Conservation (phyloP, 192 early-diverging fungal genomes). For the Coemansia sp. region DNA sequence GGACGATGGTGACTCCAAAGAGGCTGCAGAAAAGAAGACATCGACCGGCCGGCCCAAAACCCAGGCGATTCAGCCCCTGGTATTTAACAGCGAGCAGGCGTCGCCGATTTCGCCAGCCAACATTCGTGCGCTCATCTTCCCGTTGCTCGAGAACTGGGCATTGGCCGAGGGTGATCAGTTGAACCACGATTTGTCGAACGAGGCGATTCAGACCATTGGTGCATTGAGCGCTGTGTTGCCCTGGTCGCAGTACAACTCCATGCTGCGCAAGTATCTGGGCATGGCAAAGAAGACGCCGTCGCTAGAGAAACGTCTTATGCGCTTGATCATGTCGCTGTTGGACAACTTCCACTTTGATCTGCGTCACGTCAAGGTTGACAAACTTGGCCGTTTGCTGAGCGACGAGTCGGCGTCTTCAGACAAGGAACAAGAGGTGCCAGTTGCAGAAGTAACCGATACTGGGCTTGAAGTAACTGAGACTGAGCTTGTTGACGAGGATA, state of each 20-base stretch:
- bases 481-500: constrained; percentile 10
- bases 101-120: constrained; percentile 36
- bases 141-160: constrained; percentile 86
- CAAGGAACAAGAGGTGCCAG: neutral
- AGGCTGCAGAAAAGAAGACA: neutral
- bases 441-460: constrained; percentile 27
- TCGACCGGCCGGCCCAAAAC: neutral
- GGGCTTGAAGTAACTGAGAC: constrained; percentile 21
- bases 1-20: constrained; percentile 10
- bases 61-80: constrained; percentile 19
- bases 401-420: constrained; percentile 3
- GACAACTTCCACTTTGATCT: constrained; percentile 94
- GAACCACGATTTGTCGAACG: constrained; percentile 80
- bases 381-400: constrained; percentile 24
- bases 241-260: constrained; percentile 82
- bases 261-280: constrained; percentile 72
- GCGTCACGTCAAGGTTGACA: constrained; percentile 58
- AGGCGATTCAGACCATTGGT: constrained; percentile 76
- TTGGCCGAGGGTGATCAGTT: constrained; percentile 66
- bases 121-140: constrained; percentile 63
- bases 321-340: constrained; percentile 77
- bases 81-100: constrained; percentile 21
- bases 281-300: constrained; percentile 63
- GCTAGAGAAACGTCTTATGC: constrained; percentile 80
- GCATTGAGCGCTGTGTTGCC: constrained; percentile 66